Conservation (phyloP, 2,329 filamentous ascomycete species). For the Amauroascus verrucosus region DNA sequence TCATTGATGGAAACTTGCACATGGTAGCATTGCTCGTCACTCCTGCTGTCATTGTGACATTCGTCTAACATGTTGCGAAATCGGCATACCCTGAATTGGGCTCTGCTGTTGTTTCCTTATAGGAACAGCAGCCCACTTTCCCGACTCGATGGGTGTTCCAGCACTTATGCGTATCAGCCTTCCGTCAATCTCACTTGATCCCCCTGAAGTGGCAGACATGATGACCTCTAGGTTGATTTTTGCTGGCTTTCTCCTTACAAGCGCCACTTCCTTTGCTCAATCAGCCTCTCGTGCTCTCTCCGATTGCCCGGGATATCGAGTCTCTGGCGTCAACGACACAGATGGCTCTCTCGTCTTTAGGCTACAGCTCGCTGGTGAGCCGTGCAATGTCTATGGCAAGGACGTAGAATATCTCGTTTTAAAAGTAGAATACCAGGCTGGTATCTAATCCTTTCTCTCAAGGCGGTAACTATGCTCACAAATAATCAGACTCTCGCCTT, state of each 20-base stretch:
- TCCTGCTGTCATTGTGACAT: neutral
- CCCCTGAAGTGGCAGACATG: neutral
- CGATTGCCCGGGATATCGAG: constrained; percentile 18
- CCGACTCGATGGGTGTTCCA: too few species aligned
- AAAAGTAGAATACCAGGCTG: constrained; percentile 47
- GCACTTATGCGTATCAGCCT: too few species aligned
- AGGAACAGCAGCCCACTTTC: neutral
- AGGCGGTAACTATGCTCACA: neutral
- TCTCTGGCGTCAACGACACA: constrained; percentile 11
- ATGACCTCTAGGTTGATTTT: neutral
- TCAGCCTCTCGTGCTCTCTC: neutral
- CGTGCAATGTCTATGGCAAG: constrained; percentile 48
- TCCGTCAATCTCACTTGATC: too few species aligned
- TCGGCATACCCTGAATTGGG: too few species aligned
- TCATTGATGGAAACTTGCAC: neutral
- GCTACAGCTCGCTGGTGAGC: constrained; percentile 54
- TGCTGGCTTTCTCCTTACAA: neutral
- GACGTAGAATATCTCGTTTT: constrained; percentile 45
- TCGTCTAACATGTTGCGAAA: neutral
- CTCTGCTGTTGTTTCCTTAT: neutral
- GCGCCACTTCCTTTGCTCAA: neutral
- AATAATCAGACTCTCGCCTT: constrained; percentile 45
- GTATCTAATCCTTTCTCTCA: constrained; percentile 26
- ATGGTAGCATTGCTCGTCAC: too few species aligned
- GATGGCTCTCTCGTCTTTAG: constrained; percentile 50